Conservation (phyloP, 257 asterid species). For the Gardenia jasminoides region DNA sequence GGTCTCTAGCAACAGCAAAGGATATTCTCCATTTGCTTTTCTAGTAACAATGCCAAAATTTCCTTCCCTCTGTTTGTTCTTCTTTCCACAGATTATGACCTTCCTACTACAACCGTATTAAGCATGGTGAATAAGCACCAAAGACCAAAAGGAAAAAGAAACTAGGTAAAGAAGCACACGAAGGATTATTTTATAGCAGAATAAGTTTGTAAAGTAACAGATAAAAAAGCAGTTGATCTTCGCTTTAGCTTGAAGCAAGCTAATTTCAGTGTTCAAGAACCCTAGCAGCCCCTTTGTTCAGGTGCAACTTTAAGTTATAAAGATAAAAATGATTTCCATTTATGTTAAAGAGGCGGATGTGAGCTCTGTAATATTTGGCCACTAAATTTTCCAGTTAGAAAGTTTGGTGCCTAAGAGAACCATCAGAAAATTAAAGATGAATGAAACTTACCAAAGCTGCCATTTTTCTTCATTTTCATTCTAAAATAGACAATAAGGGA, state of each 20-base stretch:
- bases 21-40: no score
- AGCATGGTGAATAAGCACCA: background rate
- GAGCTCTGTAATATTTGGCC: background rate
- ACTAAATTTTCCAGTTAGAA: background rate
- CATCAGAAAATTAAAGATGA: background rate
- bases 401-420: background rate
- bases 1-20: background rate
- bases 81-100: background rate
- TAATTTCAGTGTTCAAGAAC: background rate
- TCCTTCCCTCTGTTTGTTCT: background rate
- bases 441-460: background rate
- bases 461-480: background rate
- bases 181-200: background rate
- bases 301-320: no score
- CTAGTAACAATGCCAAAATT: background rate
- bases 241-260: background rate
- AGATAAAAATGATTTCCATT: background rate
- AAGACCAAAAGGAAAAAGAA: background rate
- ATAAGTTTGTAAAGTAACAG: no score
- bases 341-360: background rate
- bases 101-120: background rate
- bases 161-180: background rate
- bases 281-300: background rate
- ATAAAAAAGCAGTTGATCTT: background rate
- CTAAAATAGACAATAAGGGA: background rate